Base-by-base conservation (phyloP, 495 filamentous ascomycete genomes). In the Xanthoparmelia taractica region DNA sequence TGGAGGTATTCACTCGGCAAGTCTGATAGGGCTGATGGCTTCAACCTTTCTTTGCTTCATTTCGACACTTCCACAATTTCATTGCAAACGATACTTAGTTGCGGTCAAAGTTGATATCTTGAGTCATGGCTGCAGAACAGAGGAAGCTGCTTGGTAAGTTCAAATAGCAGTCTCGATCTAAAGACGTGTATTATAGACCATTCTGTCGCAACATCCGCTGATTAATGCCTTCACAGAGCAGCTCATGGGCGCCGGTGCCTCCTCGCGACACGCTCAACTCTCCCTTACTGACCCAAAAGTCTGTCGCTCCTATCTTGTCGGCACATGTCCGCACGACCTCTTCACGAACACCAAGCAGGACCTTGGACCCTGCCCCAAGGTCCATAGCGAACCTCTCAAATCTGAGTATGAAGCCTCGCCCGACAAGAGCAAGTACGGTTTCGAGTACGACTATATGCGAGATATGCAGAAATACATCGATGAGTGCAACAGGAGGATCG, bases 281-380 rank as follows among this genome's bases (percentile, higher is more conserved):
- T 85, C 88, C 54, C 87, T 97, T 66, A 94, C 89, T 55, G 95
- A 99, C 76, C 80, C 88, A 40, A 96, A 96, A 77, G 89, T 96
- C 66, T 99, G 94, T 79, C 90, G 91, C 59, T 96, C 91, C 62
- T 97, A 92, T 76, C 83, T 99, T 58, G 91, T 84, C 65, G 94
- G 94, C 67, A 96, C 89, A 47, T 99, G 94, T 73, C 94, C 94
- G 8, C 93, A 97, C 79, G 94, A 99, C 77, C 92, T 97, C 72
- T 99, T 99, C 84, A 97, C 92, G 65, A 99, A 99, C 78, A 99
- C 94, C 47, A 97, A 96, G 77, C 91, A 96, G 82, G 94, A 99
- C 73, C 82, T 97, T 37, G 94, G 94, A 25, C 85, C 85, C 0
- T 99, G 94, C 70, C 85, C 91, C 40, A 94, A 94, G 75, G 84